phyloP scores from a whole-genome alignment of 495 filamentous ascomycete species.

The Cryomyces minteri region DNA sequence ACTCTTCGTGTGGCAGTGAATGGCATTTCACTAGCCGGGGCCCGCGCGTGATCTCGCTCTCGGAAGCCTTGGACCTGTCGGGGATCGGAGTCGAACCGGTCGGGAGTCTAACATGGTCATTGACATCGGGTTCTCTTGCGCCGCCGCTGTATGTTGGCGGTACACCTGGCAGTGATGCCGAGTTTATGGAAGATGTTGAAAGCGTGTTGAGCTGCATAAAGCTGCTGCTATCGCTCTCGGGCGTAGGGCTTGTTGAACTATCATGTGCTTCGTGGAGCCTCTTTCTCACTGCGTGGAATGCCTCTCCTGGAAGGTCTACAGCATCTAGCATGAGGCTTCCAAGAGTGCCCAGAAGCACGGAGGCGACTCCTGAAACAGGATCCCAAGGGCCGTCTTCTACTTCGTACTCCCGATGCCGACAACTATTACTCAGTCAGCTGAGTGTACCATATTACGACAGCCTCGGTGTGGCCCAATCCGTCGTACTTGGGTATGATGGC shows the following conservation, averaged over 20 bases:
- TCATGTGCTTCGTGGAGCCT: neutral
- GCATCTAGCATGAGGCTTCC: neutral
- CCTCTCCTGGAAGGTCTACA: neutral
- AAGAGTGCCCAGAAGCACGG: neutral
- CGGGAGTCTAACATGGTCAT: no score
- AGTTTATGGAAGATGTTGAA: neutral
- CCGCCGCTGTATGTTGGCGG: no score
- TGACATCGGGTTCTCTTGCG: no score
- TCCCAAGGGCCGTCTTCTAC: conserved; percentile 55
- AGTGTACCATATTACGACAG: neutral
- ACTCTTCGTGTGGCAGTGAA: neutral
- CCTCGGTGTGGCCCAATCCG: neutral
- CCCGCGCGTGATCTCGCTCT: neutral
- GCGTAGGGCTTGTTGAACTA: neutral
- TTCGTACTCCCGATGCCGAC: conserved; percentile 56
- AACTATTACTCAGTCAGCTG: conserved; percentile 6
- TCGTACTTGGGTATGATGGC: no score
- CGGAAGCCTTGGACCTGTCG: neutral
- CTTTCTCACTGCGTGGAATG: neutral
- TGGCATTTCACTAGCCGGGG: neutral
- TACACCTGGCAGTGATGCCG: neutral
- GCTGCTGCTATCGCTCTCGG: neutral
- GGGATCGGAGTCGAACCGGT: neutral
- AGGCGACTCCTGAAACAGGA: conserved; percentile 42
- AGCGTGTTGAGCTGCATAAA: neutral